Evolutionary conservation across 2,329 filamentous ascomycete genomes (phyloP), one percentile per base, ranked within the genome.

Genomic region (Dissoconium aciculare): DNA sequence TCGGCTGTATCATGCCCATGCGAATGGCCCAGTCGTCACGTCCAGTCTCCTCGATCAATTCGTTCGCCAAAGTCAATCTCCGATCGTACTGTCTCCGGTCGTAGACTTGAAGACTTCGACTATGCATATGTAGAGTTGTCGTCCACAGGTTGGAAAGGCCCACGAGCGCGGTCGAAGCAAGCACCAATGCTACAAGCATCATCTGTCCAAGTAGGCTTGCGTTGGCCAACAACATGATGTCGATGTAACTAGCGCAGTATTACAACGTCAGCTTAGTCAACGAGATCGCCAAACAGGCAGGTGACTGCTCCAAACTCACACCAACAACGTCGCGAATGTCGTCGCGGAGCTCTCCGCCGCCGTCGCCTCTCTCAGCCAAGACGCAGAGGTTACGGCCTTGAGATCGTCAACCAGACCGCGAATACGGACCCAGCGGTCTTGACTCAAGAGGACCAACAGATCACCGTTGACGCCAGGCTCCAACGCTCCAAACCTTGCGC

Each of bases 341-440:
- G 66, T 63, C 31, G 69, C 50, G 41, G 64, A 67, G 16, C 62
- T 58, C 39, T 74, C 64, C 2, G 60, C 27, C 15, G 57, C 50
- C 0, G 64, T 69, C 47, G 66, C 62, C 23, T 62, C 54, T 8
- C 61, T 56, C 27, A 77, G 50, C 71, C 70, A 76, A 15, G 59
- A 44, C 3, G 66, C 63, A 3, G 66, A 63, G 1, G 70, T 74
- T 24, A 75, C 59, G 16, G 70, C 69, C 34, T 69, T 68, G 5
- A 76, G 55, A 44, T 75, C 71, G 17, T 65, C 58, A 5, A 64
- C 57, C 3, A 56, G 46, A 4, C 72, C 73, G 15, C 62, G 59
- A 25, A 77, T 56, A 9, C 64, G 54, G 1, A 74, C 58, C 42
- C 59, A 61, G 1, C 63, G 57, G 25, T 66, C 65, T 14, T 60